Base-by-base conservation (phyloP, 306 rosid species). In the Dalbergia cochinchinensis region DNA sequence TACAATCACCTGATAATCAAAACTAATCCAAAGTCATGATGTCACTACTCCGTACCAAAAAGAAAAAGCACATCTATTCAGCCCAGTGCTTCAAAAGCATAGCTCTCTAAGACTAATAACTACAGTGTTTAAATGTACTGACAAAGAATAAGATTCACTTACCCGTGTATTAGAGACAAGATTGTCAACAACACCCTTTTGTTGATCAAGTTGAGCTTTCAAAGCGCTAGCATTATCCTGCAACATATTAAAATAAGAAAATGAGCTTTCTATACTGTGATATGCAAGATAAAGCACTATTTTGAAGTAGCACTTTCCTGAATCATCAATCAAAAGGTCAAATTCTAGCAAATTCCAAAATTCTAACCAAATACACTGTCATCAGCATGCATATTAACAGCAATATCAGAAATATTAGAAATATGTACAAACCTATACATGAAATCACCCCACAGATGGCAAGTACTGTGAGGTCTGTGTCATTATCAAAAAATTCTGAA, bases 181-280 rank as follows among this genome's bases (percentile, higher is more conserved):
- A 85, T 86, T 94, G 15, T 94, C 98, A 71, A 94, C 98, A 76
- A 94, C 98, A 78, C 81, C 22, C 87, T 94, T 92, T 83, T 94
- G 98, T 79, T 94, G 98, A 90, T 94, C 98, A 68, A 94, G 97
- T 88, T 94, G 98, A 83, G 88, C 75, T 84, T 90, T 94, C 90
- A 94, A 71, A 81, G 97, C 76, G 84, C 82, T 90, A 66, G 98
- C 98, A 88, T 94, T 94, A 83, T 94, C 98, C 98, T 94, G 97
- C 77, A 87, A 59, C 70, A 79, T 71, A 22, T 63, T 45, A 74
- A 45, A 81, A 78, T 55, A 39, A 70, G 35, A 77, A 33, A 39
- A 63, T 54, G 70, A 69, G 73, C 54, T 74, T 65, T 62, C 60
- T 65, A 33, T 57, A 35, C 53, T 50, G 57, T 3, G 51, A 37